Evolutionary conservation across 306 rosid genomes (phyloP).

Genomic region (Rosa multiflora): DNA sequence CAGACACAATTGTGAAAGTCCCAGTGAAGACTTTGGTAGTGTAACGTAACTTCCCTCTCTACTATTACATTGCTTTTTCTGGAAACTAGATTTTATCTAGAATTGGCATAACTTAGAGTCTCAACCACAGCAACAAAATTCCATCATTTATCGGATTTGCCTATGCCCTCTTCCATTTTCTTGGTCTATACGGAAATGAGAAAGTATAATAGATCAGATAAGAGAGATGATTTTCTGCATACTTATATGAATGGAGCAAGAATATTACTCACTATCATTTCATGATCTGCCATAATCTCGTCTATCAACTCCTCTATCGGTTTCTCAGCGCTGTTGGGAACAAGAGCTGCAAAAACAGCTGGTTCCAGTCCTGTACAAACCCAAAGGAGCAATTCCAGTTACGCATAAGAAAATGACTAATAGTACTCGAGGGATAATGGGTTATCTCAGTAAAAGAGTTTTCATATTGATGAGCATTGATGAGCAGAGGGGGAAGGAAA

Average conservation of each 20-base stretch:
- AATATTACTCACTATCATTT: constrained; percentile 57
- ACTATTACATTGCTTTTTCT: neutral
- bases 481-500: neutral
- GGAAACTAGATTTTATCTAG: neutral
- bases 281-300: constrained; percentile 84
- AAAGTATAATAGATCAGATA: neutral
- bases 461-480: neutral
- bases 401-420: neutral
- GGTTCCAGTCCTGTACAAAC: constrained; percentile 68
- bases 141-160: neutral
- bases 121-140: constrained; percentile 5
- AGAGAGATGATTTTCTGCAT: neutral
- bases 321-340: constrained; percentile 85
- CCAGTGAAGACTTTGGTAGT: neutral
- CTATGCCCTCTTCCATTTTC: neutral
- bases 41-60: neutral
- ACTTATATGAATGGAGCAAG: constrained; percentile 2
- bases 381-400: neutral
- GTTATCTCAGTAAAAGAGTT: neutral
- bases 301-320: constrained; percentile 69
- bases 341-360: constrained; percentile 89
- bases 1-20: neutral
- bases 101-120: neutral
- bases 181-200: constrained; percentile 26
- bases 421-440: neutral